Percentiles rank a stretch among this genome's conserved stretches.
Evolutionary conservation across 2,329 filamentous ascomycete genomes (phyloP).

Genomic region (Podosphaera leucotricha): DNA sequence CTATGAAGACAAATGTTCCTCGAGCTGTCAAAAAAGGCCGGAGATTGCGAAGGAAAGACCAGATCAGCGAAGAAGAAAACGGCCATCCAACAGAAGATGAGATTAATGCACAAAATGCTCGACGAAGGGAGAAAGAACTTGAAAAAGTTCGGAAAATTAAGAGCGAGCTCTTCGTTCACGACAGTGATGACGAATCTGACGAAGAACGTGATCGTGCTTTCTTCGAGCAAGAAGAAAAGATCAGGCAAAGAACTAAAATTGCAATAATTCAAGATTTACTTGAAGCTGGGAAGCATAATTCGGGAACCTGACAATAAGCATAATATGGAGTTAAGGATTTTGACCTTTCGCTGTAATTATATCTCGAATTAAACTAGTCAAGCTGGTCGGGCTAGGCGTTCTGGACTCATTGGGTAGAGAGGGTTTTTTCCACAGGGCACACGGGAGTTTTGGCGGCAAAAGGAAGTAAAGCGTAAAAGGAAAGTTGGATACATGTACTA

Average conservation of each 20-base stretch:
- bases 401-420: no score
- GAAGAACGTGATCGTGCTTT: conserved; percentile 50
- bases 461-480: no score
- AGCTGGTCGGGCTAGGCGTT: no score
- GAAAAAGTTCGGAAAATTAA: conserved; percentile 65
- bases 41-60: conserved; percentile 13
- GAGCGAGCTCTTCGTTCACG: conserved; percentile 57
- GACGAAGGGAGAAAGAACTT: conserved; percentile 41
- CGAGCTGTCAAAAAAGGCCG: conserved; percentile 35
- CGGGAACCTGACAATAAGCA: no score
- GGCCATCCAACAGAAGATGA: conserved; percentile 32
- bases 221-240: conserved; percentile 49
- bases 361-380: no score
- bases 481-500: no score
- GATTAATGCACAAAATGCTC: conserved; percentile 33
- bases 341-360: no score
- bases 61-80: conserved; percentile 21
- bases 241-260: conserved; percentile 26
- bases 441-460: no score
- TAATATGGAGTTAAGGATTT: no score
- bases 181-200: conserved; percentile 77
- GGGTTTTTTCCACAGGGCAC: no score
- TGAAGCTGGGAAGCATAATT: conserved; percentile 5
- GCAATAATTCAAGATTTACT: conserved; percentile 13
- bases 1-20: conserved; percentile 27